Base-by-base conservation (phyloP, 345 rosid genomes). In the Cardamine chenopodiifolia region DNA sequence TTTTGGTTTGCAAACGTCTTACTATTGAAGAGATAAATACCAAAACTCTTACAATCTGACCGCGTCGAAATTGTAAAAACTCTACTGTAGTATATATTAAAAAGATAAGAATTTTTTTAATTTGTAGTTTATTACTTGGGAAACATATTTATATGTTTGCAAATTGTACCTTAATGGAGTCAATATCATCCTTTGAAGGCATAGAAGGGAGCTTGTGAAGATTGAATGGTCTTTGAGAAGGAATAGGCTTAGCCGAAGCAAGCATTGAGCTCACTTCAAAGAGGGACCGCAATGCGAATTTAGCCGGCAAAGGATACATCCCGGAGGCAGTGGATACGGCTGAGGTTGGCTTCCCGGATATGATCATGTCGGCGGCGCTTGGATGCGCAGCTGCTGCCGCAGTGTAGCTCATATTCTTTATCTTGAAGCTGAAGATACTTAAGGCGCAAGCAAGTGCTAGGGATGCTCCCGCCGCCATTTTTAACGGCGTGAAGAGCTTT, bases 341-440 rank as follows among this genome's bases (percentile, higher is more conserved):
- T 71, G 70, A 54, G 6, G 60, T 72, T 14, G 81, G 81, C 64
- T 78, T 78, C 28, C 68, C 73, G 8, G 73, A 66, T 58, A 78
- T 72, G 59, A 78, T 78, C 81, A 72, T 78, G 35, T 78, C 81
- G 3, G 73, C 73, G 8, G 81, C 69, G 45, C 77, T 72, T 40
- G 81, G 85, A 66, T 56, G 82, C 1, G 79, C 84, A 31, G 86
- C 82, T 34, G 92, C 88, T 2, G 77, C 72, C 7, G 88, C 90
- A 56, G 31, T 62, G 13, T 55, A 63, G 22, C 62, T 85, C 87
- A 71, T 77, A 66, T 44, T 66, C 7, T 61, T 82, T 45, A 71
- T 72, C 72, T 73, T 40, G 13, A 75, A 74, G 8, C 78, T 64
- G 8, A 84, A 65, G 56, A 84, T 65, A 59, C 90, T 82, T 64